A percentile compares a stretch with the other conserved stretches of the same genome.
phyloP scores from a whole-genome alignment of 176 grass and related monocot species.

The Hsuehochloa calcarea region DNA sequence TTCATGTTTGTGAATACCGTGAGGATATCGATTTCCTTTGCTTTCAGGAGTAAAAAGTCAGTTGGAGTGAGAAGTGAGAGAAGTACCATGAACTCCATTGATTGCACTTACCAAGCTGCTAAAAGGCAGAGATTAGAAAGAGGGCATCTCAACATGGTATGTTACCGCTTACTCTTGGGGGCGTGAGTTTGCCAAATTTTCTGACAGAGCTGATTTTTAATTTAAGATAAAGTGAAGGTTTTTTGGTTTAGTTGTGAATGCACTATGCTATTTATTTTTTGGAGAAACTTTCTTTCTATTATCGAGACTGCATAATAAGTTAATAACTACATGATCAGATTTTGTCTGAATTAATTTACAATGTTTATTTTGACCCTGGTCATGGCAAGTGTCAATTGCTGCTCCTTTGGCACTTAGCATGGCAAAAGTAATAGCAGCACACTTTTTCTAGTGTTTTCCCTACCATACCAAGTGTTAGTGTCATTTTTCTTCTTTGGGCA shows the following conservation, averaged over 20 bases:
- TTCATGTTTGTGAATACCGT: not conserved
- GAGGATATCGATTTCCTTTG: not conserved
- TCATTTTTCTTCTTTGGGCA: not conserved
- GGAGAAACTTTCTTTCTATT: not conserved
- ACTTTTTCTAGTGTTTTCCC: not conserved
- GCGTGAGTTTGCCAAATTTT: not conserved
- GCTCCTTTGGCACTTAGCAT: not conserved
- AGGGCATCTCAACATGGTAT: conserved; percentile 81
- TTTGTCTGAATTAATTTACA: not conserved
- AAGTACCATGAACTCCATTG: conserved; percentile 50
- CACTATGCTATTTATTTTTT: not conserved
- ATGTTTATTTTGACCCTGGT: not conserved
- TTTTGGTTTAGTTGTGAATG: not conserved
- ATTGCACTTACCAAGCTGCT: conserved; percentile 66
- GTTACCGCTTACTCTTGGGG: not conserved
- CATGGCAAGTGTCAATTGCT: not conserved
- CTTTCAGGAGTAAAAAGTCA: conserved; percentile 51
- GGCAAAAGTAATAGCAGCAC: not conserved
- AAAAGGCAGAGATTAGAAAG: conserved; percentile 95
- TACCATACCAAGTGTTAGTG: not conserved
- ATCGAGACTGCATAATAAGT: not conserved
- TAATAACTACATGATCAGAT: not conserved
- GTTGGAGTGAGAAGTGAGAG: conserved; percentile 50
- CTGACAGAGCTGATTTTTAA: not conserved
- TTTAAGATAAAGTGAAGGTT: not conserved